phyloP scores from a whole-genome alignment of 2,329 filamentous ascomycete genomes.

The Calonectria pseudoreteaudii region DNA sequence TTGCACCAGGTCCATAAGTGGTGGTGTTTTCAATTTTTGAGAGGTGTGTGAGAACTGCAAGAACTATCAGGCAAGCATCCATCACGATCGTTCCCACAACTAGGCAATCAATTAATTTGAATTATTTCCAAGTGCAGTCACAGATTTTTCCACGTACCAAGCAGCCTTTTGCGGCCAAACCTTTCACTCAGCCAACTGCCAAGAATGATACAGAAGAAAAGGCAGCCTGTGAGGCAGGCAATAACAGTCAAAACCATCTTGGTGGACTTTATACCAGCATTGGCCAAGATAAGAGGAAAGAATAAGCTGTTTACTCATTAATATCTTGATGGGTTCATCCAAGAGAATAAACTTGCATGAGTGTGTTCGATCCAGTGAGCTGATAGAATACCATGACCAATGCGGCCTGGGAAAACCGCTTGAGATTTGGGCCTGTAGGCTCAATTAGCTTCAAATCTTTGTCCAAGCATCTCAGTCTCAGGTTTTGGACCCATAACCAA shows the following conservation, averaged over 20 bases:
- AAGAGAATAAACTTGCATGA: not conserved
- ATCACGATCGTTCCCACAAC: not conserved
- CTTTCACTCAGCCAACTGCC: not conserved
- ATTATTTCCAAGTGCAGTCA: not conserved
- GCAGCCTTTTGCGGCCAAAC: not conserved
- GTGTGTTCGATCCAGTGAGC: not conserved
- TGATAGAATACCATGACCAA: not conserved
- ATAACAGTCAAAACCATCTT: not conserved
- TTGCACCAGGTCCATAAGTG: not conserved
- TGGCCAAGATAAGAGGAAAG: not conserved
- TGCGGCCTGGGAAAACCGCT: not conserved
- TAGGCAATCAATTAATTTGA: not conserved
- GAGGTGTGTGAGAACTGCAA: not conserved
- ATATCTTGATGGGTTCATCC: not conserved
- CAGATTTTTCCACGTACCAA: not conserved
- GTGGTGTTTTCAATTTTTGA: not conserved
- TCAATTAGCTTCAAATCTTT: not conserved
- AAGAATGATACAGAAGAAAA: not conserved
- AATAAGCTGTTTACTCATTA: not conserved
- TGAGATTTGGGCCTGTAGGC: not conserved
- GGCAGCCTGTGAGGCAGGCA: not conserved
- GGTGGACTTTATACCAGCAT: not conserved
- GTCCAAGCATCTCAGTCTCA: not conserved
- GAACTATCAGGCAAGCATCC: not conserved
- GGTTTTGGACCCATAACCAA: not conserved